These are phyloP conservation scores for Theobroma cacao DNA, from an alignment of 345 rosid species.

Conservation along the genomic window DNA sequence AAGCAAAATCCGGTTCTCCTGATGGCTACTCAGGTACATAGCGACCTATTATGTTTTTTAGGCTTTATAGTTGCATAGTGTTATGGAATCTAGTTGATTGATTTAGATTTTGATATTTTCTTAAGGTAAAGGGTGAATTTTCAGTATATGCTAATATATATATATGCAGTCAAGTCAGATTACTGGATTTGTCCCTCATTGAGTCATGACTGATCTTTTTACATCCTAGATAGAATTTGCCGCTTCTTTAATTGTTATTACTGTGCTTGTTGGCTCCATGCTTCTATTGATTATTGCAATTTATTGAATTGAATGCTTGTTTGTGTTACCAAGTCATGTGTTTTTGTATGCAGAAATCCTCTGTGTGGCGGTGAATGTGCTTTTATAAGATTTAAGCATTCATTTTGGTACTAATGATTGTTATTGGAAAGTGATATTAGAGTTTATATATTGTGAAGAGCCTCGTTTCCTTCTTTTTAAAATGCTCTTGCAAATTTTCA, in stretches of 20 bases:
- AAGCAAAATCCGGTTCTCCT: neutral
- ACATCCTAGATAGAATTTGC: neutral
- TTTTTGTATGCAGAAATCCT: neutral
- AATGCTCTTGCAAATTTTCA: neutral
- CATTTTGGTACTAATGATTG: neutral
- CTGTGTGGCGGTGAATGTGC: neutral
- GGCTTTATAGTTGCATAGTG: neutral
- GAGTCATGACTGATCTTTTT: too few relatives aligned
- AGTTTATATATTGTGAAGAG: neutral
- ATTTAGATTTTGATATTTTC: neutral
- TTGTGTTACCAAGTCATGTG: neutral
- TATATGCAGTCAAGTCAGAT: too few relatives aligned
- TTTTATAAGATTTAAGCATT: neutral
- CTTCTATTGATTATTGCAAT: neutral
- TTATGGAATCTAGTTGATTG: neutral
- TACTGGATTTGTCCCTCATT: neutral
- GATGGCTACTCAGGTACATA: constrained; percentile 19
- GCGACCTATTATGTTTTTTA: neutral
- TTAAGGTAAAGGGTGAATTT: neutral
- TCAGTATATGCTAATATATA: neutral
- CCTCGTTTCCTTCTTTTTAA: neutral
- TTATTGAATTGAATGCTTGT: neutral
- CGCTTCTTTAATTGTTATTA: neutral
- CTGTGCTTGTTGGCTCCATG: neutral
- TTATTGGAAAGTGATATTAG: neutral